Percentiles rank a stretch among this genome's conserved stretches.
These are phyloP conservation scores for Dalbergia cochinchinensis DNA, from an alignment of 306 rosid species.

Conservation along the genomic window DNA sequence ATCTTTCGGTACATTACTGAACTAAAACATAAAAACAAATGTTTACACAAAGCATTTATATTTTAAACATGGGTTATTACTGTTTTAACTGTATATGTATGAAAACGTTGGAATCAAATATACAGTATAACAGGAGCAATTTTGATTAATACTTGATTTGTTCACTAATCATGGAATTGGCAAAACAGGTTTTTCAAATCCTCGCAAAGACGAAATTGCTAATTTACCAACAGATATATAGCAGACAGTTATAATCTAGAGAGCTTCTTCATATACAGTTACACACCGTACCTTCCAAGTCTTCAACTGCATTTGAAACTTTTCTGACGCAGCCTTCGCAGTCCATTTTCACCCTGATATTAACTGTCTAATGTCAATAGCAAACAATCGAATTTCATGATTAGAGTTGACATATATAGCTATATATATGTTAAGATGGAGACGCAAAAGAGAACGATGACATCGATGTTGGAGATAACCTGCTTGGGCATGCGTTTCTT, in stretches of 20 bases:
- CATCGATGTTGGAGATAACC: constrained; percentile 34
- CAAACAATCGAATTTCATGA: background rate
- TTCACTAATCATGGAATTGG: background rate
- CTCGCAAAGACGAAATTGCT: background rate
- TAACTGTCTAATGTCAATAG: constrained; percentile 66
- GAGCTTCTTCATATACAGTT: constrained; percentile 31
- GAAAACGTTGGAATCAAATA: background rate
- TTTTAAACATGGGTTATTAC: background rate
- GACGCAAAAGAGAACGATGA: background rate
- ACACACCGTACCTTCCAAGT: constrained; percentile 67
- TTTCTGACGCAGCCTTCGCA: constrained; percentile 86
- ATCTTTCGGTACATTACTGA: too few species aligned
- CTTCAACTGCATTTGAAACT: constrained; percentile 61
- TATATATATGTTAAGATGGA: background rate
- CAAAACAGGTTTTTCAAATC: background rate
- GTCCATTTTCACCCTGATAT: constrained; percentile 86
- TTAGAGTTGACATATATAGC: background rate
- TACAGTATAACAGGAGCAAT: background rate
- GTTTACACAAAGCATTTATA: too few species aligned
- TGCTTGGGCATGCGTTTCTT: constrained; percentile 45
- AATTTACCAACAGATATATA: background rate
- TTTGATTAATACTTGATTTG: too few species aligned
- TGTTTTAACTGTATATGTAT: background rate
- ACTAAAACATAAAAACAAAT: background rate
- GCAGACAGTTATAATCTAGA: background rate